A percentile compares a stretch with the other conserved stretches of the same genome.
Evolutionary conservation across 306 rosid genomes (phyloP).

Genomic region (Ochetophila trinervis): DNA sequence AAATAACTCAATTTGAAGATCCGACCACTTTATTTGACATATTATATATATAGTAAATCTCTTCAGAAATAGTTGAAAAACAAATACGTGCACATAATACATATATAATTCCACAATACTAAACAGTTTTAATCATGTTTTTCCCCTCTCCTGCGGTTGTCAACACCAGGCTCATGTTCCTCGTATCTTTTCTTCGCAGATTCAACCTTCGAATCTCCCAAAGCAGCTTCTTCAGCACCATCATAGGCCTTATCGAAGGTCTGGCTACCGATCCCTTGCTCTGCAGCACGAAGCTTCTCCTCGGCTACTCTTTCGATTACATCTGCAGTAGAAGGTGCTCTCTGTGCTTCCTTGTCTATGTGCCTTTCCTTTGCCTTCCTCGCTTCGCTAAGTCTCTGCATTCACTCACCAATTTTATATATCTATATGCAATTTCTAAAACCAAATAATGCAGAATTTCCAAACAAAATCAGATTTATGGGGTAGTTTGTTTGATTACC

Average conservation of each 20-base stretch:
- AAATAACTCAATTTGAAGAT: too few species aligned
- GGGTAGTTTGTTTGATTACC: neutral
- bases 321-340: slow-evolving; percentile 32
- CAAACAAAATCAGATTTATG: too few species aligned
- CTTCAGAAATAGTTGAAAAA: too few species aligned
- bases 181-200: slow-evolving; percentile 14
- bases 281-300: slow-evolving; percentile 24
- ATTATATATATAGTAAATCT: too few species aligned
- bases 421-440: neutral
- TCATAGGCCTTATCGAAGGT: slow-evolving; percentile 16
- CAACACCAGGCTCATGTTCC: slow-evolving; percentile 6
- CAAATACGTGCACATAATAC: too few species aligned
- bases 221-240: slow-evolving; percentile 12
- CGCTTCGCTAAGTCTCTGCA: slow-evolving; percentile 5
- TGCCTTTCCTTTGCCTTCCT: neutral
- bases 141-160: slow-evolving; percentile 4
- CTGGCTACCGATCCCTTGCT: slow-evolving; percentile 19
- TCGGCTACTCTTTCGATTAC: slow-evolving; percentile 25
- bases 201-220: slow-evolving; percentile 6
- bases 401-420: too few species aligned
- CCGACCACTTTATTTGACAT: too few species aligned
- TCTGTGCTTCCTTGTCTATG: slow-evolving; percentile 4
- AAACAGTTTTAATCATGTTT: too few species aligned
- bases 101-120: too few species aligned
- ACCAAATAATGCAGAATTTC: too few species aligned